phyloP scores from a whole-genome alignment of 345 rosid genomes.

The Sonneratia caseolaris region DNA sequence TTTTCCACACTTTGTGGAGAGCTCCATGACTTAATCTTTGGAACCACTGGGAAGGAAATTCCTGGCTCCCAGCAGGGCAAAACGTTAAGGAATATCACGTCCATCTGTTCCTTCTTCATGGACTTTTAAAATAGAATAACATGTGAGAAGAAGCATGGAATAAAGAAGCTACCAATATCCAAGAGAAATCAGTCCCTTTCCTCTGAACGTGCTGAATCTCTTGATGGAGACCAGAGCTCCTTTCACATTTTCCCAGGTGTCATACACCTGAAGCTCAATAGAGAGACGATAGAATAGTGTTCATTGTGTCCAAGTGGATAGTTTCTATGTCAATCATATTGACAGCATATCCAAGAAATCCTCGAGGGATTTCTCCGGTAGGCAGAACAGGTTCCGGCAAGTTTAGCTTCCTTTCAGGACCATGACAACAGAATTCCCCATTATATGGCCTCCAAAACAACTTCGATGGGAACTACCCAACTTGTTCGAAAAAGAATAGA shows the following conservation, averaged over 20 bases:
- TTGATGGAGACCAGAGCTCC: conserved; percentile 27
- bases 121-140: not conserved
- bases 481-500: too few relatives aligned
- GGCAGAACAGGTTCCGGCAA: conserved; percentile 33
- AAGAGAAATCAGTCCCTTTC: conserved; percentile 29
- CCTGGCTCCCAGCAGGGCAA: conserved; percentile 25
- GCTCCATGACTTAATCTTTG: not conserved
- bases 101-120: not conserved
- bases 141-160: not conserved
- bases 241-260: conserved; percentile 29
- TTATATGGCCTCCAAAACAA: not conserved
- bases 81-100: not conserved
- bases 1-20: conserved; percentile 1
- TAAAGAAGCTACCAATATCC: conserved; percentile 30
- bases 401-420: conserved; percentile 33
- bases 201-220: conserved; percentile 33
- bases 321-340: conserved; percentile 40
- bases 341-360: conserved; percentile 60
- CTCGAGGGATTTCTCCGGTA: conserved; percentile 28
- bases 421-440: conserved; percentile 13
- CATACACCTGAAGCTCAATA: conserved; percentile 48
- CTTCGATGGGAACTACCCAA: too few relatives aligned
- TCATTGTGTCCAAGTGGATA: conserved; percentile 16
- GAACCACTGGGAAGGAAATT: conserved; percentile 29
- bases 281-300: conserved; percentile 44